These are phyloP conservation scores for Tolypocladium inflatum DNA, from an alignment of 2,329 filamentous ascomycete genomes.

Conservation along the genomic window DNA sequence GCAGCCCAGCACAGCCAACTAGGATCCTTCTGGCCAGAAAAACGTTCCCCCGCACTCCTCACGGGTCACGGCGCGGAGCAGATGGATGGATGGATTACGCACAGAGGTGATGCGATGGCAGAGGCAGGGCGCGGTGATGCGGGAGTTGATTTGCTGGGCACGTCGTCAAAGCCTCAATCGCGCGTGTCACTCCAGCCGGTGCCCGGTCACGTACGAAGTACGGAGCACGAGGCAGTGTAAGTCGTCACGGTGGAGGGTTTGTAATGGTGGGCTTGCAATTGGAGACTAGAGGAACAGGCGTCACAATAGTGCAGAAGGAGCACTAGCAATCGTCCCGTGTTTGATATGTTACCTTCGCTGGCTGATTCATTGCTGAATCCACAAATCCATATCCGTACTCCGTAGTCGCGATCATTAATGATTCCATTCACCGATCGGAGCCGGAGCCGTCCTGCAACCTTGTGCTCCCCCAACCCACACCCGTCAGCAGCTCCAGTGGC, in stretches of 20 bases:
- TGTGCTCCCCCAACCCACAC: neutral
- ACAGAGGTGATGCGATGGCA: neutral
- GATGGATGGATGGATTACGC: neutral
- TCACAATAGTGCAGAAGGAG: neutral
- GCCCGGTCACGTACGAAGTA: neutral
- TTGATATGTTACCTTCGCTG: neutral
- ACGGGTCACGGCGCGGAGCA: too few relatives aligned
- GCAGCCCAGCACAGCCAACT: neutral
- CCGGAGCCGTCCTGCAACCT: too few relatives aligned
- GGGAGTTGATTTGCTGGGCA: neutral
- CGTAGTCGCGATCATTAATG: neutral
- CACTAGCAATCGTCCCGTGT: neutral
- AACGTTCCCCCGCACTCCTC: neutral
- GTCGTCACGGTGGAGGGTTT: neutral
- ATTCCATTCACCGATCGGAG: neutral
- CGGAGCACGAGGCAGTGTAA: neutral
- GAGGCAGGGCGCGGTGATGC: neutral
- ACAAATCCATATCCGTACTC: neutral
- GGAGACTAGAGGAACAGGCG: neutral
- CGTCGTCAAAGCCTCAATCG: neutral
- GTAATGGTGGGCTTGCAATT: slow-evolving; percentile 1
- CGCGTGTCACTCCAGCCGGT: neutral
- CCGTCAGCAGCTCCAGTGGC: neutral
- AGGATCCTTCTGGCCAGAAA: neutral
- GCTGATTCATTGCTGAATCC: too few relatives aligned